phyloP scores from a whole-genome alignment of 2,329 filamentous ascomycete species.

The Arachnomyces sp. region DNA sequence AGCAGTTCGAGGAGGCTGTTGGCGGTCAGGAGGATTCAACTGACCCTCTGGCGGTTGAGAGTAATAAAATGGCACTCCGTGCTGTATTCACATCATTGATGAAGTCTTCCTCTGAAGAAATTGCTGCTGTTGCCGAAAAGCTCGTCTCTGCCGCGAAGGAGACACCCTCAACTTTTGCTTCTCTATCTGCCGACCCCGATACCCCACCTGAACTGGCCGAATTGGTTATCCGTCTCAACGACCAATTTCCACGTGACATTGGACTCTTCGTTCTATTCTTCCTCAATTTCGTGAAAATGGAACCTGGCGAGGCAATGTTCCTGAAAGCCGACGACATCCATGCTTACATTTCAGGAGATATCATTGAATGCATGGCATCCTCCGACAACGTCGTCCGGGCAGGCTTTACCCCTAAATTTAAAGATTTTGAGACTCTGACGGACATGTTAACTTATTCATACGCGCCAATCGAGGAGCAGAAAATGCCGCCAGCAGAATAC shows the following conservation, averaged over 20 bases:
- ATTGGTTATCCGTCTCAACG: slow-evolving; percentile 68
- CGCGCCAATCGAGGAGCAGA: slow-evolving; percentile 88
- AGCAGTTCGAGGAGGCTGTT: slow-evolving; percentile 50
- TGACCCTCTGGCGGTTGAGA: slow-evolving; percentile 38
- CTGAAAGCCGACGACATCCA: slow-evolving; percentile 95
- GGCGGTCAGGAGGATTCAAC: slow-evolving; percentile 50
- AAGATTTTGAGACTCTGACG: slow-evolving; percentile 83
- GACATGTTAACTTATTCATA: slow-evolving; percentile 92
- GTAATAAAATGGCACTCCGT: slow-evolving; percentile 73
- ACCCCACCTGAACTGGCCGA: slow-evolving; percentile 59
- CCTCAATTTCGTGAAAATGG: slow-evolving; percentile 85
- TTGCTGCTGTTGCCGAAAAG: slow-evolving; percentile 58
- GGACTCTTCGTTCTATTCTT: slow-evolving; percentile 95
- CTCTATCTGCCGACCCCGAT: slow-evolving; percentile 27
- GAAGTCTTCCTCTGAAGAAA: slow-evolving; percentile 60
- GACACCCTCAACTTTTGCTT: slow-evolving; percentile 65
- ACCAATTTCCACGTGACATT: slow-evolving; percentile 81
- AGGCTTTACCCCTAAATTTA: slow-evolving; percentile 97
- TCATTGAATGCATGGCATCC: slow-evolving; percentile 98
- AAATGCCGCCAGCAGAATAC: slow-evolving; percentile 80
- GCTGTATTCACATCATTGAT: slow-evolving; percentile 72
- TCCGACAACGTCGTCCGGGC: slow-evolving; percentile 98
- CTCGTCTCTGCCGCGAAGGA: slow-evolving; percentile 64
- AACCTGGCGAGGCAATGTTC: slow-evolving; percentile 90
- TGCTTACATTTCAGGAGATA: slow-evolving; percentile 70